phyloP scores from a whole-genome alignment of 2,329 filamentous ascomycete genomes.

The Trichocomaceae sp. region DNA sequence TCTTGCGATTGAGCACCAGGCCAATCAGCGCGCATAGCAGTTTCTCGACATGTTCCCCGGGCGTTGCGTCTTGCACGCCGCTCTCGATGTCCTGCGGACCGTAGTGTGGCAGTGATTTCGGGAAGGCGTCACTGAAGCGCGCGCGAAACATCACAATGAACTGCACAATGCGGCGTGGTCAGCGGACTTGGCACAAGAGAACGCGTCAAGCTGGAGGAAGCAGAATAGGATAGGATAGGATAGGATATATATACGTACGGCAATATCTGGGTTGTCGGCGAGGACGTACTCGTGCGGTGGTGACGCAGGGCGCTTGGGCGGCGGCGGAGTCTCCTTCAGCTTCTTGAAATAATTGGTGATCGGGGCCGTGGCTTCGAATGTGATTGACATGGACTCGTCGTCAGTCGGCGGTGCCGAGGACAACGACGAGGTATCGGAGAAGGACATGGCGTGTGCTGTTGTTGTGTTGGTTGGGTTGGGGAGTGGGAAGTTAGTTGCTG shows the following conservation, averaged over 20 bases:
- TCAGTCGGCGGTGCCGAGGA: constrained; percentile 55
- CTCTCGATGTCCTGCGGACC: constrained; percentile 92
- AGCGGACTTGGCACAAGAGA: constrained; percentile 3
- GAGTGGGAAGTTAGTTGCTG: constrained; percentile 7
- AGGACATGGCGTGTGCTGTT: constrained; percentile 34
- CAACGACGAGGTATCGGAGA: constrained; percentile 52
- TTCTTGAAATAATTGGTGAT: constrained; percentile 46
- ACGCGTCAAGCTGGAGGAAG: constrained; percentile 29
- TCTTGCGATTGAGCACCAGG: constrained; percentile 90
- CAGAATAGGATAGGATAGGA: constrained; percentile 18
- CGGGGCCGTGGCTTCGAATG: constrained; percentile 35
- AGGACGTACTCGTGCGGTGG: constrained; percentile 85
- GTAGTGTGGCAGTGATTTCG: constrained; percentile 78
- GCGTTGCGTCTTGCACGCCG: constrained; percentile 69
- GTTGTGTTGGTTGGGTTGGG: constrained; percentile 24
- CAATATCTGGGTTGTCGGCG: constrained; percentile 85
- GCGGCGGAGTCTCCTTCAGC: constrained; percentile 55
- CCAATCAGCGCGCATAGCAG: constrained; percentile 84
- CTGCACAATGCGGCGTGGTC: constrained; percentile 49
- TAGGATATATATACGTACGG: constrained; percentile 59
- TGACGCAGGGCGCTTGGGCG: constrained; percentile 74
- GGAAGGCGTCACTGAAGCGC: constrained; percentile 84
- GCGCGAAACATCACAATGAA: constrained; percentile 98
- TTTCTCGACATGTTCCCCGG: constrained; percentile 78
- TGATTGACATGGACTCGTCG: constrained; percentile 45